These are phyloP conservation scores for Coemansia sp. DNA, from an alignment of 192 early-diverging fungal species.

Conservation along the genomic window DNA sequence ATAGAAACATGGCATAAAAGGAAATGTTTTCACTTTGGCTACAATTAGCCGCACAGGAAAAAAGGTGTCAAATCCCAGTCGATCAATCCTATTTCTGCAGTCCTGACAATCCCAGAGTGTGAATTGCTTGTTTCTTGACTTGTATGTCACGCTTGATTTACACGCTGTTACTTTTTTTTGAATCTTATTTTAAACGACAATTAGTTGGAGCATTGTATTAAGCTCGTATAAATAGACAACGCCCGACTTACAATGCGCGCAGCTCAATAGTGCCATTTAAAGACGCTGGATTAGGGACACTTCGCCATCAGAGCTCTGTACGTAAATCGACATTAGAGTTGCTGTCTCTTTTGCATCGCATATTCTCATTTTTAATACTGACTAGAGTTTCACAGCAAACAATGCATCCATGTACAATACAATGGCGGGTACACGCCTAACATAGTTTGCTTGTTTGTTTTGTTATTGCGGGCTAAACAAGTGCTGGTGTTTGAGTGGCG, in stretches of 20 bases:
- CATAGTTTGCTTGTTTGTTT: neutral
- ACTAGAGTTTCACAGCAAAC: neutral
- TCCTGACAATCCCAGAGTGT: neutral
- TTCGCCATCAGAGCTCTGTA: neutral
- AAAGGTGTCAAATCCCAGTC: neutral
- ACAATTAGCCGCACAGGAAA: neutral
- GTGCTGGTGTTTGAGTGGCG: neutral
- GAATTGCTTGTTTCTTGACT: neutral
- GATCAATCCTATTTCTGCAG: conserved; percentile 2
- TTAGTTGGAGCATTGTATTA: neutral
- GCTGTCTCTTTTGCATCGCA: neutral
- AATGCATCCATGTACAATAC: neutral
- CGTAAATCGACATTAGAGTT: neutral
- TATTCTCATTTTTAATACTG: neutral
- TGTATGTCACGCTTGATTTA: neutral
- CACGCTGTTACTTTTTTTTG: no score
- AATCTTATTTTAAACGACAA: neutral
- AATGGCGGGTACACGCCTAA: neutral
- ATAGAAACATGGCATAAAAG: neutral
- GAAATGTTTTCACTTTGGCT: neutral
- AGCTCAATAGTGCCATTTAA: neutral
- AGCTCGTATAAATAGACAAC: neutral
- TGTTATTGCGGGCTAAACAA: neutral
- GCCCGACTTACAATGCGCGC: neutral
- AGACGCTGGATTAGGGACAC: neutral